Conservation (phyloP, 345 rosid genomes). For the Brassica nigra region DNA sequence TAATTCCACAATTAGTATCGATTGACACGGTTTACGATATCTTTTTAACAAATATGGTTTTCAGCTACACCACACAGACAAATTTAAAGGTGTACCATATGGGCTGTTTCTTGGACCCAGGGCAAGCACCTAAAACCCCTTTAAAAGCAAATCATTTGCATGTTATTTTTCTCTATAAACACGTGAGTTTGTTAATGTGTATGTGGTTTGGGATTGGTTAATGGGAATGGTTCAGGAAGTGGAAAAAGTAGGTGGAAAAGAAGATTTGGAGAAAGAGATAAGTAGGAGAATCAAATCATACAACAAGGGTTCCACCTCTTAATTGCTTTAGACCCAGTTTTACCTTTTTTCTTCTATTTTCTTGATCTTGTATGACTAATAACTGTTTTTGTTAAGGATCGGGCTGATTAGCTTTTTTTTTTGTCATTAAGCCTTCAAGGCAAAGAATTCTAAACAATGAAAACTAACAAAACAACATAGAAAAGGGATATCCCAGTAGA, state of each 20-base stretch:
- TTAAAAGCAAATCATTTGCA: neutral
- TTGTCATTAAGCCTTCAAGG: too few species aligned
- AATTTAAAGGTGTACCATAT: slow-evolving; percentile 81
- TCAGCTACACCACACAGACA: slow-evolving; percentile 85
- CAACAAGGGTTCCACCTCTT: slow-evolving; percentile 37
- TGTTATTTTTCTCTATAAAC: neutral
- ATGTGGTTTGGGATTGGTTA: slow-evolving; percentile 25
- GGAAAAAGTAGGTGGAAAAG: slow-evolving; percentile 74
- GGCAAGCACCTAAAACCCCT: slow-evolving; percentile 41
- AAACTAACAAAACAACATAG: too few species aligned
- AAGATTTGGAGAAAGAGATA: slow-evolving; percentile 76
- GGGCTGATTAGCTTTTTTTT: neutral
- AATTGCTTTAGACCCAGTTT: neutral
- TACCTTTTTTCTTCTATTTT: neutral
- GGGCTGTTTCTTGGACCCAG: slow-evolving; percentile 87
- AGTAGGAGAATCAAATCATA: slow-evolving; percentile 51
- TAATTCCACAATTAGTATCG: neutral
- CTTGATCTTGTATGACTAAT: neutral
- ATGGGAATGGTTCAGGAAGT: slow-evolving; percentile 51
- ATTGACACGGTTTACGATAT: neutral
- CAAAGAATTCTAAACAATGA: too few species aligned
- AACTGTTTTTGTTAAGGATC: neutral
- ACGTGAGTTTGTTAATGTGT: neutral
- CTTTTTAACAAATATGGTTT: neutral
- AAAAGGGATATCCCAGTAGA: too few species aligned